Conservation (phyloP, 163 green algal species). For the Chlamydomonas reinhardtii region DNA sequence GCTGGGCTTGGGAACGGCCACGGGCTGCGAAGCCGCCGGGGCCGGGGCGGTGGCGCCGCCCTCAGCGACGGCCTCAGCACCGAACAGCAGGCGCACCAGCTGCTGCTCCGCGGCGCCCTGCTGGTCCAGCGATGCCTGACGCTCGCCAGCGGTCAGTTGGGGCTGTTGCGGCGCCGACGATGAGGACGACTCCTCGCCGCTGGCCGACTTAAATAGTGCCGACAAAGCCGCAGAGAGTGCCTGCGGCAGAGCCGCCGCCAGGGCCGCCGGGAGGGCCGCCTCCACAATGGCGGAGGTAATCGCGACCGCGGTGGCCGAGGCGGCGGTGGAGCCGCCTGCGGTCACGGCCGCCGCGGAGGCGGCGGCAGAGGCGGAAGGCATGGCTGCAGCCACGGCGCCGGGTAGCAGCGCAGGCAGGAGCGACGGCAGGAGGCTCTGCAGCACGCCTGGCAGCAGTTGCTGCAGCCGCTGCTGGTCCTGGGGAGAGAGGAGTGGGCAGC, state of each 20-base stretch:
- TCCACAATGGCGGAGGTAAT: neutral
- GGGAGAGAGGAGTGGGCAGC: neutral
- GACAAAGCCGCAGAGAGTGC: neutral
- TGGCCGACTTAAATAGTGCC: neutral
- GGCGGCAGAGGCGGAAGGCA: neutral
- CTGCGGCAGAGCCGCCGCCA: slow-evolving; percentile 12
- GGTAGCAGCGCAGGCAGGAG: slow-evolving; percentile 16
- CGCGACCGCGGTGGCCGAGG: neutral
- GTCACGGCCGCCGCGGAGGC: neutral
- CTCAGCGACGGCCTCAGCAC: neutral
- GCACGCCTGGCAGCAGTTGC: neutral
- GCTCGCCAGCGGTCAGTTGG: neutral
- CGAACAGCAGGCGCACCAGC: slow-evolving; percentile 43
- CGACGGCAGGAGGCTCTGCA: neutral
- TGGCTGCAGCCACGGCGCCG: neutral
- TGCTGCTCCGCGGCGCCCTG: slow-evolving; percentile 38
- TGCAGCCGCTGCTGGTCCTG: neutral
- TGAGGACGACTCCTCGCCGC: no score
- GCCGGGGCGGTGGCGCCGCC: no score
- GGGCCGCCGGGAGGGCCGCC: neutral
- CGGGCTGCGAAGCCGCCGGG: no score
- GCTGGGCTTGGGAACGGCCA: no score
- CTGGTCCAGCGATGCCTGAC: slow-evolving; percentile 36
- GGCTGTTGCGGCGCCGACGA: no score
- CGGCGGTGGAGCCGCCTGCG: neutral